phyloP scores from a whole-genome alignment of 768 basidiomycete species.

The Lactarius evosmus region DNA sequence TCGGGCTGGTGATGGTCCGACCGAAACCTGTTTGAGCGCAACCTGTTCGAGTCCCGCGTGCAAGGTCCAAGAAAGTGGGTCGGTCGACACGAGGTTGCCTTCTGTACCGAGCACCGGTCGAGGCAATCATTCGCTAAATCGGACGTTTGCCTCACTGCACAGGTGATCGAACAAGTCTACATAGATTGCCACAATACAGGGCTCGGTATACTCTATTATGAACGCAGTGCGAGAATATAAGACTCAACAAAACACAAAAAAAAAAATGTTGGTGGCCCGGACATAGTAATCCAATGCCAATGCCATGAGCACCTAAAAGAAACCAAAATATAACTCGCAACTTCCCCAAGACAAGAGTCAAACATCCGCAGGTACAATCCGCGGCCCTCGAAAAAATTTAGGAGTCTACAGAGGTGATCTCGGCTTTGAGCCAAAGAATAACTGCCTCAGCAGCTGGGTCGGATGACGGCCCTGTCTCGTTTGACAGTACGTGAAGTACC shows the following conservation, averaged over 20 bases:
- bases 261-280: background rate
- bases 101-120: too few species aligned
- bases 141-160: background rate
- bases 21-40: too few species aligned
- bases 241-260: background rate
- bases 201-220: background rate
- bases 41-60: background rate
- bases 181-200: background rate
- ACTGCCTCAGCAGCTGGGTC: slow-evolving; percentile 30
- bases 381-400: background rate
- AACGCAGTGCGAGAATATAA: background rate
- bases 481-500: slow-evolving; percentile 49
- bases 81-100: too few species aligned
- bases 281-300: background rate
- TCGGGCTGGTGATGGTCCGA: too few species aligned
- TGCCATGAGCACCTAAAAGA: background rate
- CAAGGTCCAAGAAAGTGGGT: background rate
- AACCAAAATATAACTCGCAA: background rate
- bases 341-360: slow-evolving; percentile 1
- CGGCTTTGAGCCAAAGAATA: slow-evolving; percentile 29
- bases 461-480: slow-evolving; percentile 7
- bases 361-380: background rate
- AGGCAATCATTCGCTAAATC: background rate
- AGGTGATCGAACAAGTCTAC: background rate
- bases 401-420: slow-evolving; percentile 26